Evolutionary conservation across 257 asterid genomes (phyloP), one percentile per base, ranked within the genome.

Genomic region (Scutellaria baicalensis): DNA sequence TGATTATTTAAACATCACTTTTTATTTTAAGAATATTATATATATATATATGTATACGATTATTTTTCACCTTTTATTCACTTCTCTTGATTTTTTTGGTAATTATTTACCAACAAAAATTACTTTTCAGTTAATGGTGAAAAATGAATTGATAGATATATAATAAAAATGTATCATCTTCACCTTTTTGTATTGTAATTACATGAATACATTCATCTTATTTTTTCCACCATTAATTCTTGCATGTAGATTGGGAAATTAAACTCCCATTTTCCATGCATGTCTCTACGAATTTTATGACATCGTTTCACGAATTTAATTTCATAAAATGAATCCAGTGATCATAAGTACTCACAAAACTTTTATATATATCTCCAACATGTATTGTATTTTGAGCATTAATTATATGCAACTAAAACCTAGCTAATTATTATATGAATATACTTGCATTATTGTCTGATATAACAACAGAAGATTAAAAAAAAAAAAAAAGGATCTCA

Each of bases 401-500:
- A 36, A 39, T 9, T 1, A 8, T 66, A 14, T 36, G n/a, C 36
- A 20, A 68, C 42, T 61, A 44, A 18, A 14, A 33, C 33, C 33
- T 27, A 55, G 1, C 18, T 20, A 48, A 9, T 38, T 13, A 63
- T 63, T 52, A 42, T 63, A 64, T 42, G 31, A 59, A 39, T 39
- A 39, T 9, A n/a, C n/a, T n/a, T n/a, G n/a, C n/a, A 61, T 61
- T 0, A 11, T 33, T 39, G 45, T 71, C 76, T 70, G 75, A 62
- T 64, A 62, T 64, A 74, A 31, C 57, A 20, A 60, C 52, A 69
- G 80, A 43, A 56, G 50, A 10, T 62, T 62, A 45, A 50, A 49
- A 33, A 38, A 42, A 55, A 42, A 55, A 43, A 64, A 35, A 13
- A 11, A 47, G 33, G 38, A 65, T 60, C 52, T 77, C 87, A 79